Evolutionary conservation across 2,329 filamentous ascomycete genomes (phyloP).

Genomic region (Pyrenophora teres): DNA sequence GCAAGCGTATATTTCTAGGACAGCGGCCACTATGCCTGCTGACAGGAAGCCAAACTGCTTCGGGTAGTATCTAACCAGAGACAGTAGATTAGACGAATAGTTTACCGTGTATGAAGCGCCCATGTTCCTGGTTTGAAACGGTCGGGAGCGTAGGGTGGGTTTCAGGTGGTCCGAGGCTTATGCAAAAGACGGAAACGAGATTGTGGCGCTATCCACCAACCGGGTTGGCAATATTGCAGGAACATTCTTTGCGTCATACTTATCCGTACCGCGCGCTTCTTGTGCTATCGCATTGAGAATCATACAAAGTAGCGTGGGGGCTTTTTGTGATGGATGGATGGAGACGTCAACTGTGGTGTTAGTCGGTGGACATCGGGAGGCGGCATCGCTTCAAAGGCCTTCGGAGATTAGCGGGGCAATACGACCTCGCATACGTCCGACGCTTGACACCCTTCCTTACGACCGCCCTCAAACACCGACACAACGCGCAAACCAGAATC

Average conservation of each 20-base stretch:
- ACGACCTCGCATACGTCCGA: not conserved
- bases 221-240: constrained; percentile 21
- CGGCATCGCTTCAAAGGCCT: not conserved
- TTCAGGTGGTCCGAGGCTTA: constrained; percentile 39
- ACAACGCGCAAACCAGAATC: no score
- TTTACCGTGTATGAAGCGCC: constrained; percentile 35
- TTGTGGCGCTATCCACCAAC: constrained; percentile 18
- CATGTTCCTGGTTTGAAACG: constrained; percentile 43
- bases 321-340: not conserved
- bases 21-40: constrained; percentile 32
- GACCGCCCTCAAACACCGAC: no score
- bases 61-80: constrained; percentile 18
- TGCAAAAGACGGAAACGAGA: constrained; percentile 24
- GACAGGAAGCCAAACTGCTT: constrained; percentile 15
- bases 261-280: not conserved
- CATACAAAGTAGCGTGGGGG: not conserved
- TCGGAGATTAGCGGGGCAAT: constrained; percentile 3
- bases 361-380: not conserved
- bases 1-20: constrained; percentile 21
- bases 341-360: not conserved
- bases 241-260: constrained; percentile 10
- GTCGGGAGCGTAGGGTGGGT: constrained; percentile 30
- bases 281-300: not conserved
- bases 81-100: constrained; percentile 27
- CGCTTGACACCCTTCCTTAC: not conserved